phyloP scores from a whole-genome alignment of 2,329 filamentous ascomycete genomes.

The Dactylonectria estremocensis region DNA sequence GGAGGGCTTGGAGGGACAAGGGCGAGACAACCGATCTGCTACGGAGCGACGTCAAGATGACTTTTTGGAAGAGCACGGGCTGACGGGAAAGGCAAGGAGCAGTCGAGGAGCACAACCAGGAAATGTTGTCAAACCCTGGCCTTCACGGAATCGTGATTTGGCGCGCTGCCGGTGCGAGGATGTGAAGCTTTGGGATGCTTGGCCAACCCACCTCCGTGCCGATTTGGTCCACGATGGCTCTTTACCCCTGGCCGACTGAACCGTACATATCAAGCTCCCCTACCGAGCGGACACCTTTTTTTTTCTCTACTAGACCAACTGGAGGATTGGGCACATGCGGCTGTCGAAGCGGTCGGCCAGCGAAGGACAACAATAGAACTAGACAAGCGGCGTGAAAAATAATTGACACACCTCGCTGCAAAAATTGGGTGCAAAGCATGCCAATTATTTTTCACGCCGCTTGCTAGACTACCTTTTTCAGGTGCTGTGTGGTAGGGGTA shows the following conservation, averaged over 20 bases:
- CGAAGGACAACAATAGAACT: too few relatives aligned
- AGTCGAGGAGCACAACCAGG: not conserved
- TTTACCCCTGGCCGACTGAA: constrained; percentile 5
- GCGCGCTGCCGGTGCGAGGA: not conserved
- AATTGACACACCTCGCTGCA: too few relatives aligned
- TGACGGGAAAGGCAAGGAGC: too few relatives aligned
- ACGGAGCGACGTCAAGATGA: constrained; percentile 31
- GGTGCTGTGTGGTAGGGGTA: not conserved
- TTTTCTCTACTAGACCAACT: too few relatives aligned
- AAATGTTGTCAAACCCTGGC: constrained; percentile 11
- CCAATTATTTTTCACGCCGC: too few relatives aligned
- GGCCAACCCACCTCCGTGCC: not conserved
- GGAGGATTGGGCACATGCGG: too few relatives aligned
- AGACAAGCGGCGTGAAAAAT: too few relatives aligned
- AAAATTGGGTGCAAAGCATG: too few relatives aligned
- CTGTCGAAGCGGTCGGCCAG: too few relatives aligned
- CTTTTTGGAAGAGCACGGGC: constrained; percentile 2
- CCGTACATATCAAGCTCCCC: not conserved
- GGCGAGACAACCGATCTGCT: constrained; percentile 25
- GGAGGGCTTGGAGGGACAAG: constrained; percentile 33
- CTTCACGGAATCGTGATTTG: constrained; percentile 19
- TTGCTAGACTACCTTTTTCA: too few relatives aligned
- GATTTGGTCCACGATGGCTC: not conserved
- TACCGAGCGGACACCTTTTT: too few relatives aligned
- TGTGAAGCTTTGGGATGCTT: constrained; percentile 3